Evolutionary conservation across 2,329 filamentous ascomycete genomes (phyloP).

Genomic region (Penicillium palitans): DNA sequence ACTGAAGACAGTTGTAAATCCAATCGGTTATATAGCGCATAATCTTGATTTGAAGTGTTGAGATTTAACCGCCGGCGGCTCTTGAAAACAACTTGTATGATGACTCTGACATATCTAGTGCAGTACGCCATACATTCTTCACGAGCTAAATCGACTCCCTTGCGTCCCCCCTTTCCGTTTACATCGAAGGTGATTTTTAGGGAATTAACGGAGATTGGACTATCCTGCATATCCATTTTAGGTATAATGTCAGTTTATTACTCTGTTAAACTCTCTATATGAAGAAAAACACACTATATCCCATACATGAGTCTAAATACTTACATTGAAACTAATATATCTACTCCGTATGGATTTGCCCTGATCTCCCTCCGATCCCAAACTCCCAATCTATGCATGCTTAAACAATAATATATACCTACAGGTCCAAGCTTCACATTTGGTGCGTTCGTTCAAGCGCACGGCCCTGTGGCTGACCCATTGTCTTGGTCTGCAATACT

Average conservation of each 20-base stretch:
- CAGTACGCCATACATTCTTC: not conserved
- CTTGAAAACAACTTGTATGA: not conserved
- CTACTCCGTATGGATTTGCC: not conserved
- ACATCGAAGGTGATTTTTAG: not conserved
- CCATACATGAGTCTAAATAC: not conserved
- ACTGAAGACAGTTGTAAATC: not conserved
- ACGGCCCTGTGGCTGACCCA: conserved; percentile 10
- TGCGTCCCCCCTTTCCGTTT: not conserved
- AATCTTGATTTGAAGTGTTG: not conserved
- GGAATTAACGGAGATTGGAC: conserved; percentile 9
- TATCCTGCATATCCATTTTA: not conserved
- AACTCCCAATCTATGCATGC: not conserved
- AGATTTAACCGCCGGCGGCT: conserved; percentile 8
- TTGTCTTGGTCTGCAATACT: not conserved
- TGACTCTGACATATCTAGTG: conserved; percentile 1
- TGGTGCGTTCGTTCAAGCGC: not conserved
- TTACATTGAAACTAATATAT: not conserved
- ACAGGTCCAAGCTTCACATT: conserved; percentile 3
- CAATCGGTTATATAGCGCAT: not conserved
- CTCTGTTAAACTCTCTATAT: not conserved
- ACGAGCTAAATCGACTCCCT: conserved; percentile 5
- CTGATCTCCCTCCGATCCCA: not conserved
- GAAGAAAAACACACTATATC: not conserved
- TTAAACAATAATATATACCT: not conserved
- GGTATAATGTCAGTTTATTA: not conserved